phyloP scores from a whole-genome alignment of 140 eudicot species.

The Oenanthe javanica region DNA sequence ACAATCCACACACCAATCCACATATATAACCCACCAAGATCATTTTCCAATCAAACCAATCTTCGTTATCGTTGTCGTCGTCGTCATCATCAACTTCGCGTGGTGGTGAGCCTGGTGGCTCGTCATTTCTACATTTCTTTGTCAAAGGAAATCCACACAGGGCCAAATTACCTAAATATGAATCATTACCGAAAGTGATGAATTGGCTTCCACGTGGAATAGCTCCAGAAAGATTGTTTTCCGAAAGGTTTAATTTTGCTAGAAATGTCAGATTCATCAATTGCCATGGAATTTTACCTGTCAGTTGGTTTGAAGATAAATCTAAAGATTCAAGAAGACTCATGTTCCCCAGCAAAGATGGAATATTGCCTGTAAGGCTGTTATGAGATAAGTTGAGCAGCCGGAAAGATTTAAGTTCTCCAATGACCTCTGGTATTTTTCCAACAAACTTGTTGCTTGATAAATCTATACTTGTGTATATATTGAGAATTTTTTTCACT shows the following conservation, averaged over 20 bases:
- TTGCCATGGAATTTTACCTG: background rate
- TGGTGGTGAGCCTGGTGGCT: background rate
- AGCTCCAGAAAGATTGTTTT: background rate
- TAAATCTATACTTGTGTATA: background rate
- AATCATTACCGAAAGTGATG: background rate
- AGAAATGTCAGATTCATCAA: background rate
- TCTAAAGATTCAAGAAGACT: background rate
- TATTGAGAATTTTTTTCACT: background rate
- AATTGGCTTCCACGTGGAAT: conserved; percentile 2
- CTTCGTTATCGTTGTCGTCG: background rate
- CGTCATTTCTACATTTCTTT: background rate
- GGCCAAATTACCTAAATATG: background rate
- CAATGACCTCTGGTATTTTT: background rate
- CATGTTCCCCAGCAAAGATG: background rate
- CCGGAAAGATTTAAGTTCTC: background rate
- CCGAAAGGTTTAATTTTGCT: background rate
- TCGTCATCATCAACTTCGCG: background rate
- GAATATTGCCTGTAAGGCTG: background rate
- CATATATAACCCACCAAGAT: background rate
- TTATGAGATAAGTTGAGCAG: background rate
- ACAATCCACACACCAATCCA: background rate
- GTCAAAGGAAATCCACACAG: background rate
- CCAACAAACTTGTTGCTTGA: background rate
- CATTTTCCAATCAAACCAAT: background rate
- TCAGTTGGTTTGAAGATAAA: background rate